Conservation (phyloP, 2,329 filamentous ascomycete genomes). For the Lasiodiplodia sp. region DNA sequence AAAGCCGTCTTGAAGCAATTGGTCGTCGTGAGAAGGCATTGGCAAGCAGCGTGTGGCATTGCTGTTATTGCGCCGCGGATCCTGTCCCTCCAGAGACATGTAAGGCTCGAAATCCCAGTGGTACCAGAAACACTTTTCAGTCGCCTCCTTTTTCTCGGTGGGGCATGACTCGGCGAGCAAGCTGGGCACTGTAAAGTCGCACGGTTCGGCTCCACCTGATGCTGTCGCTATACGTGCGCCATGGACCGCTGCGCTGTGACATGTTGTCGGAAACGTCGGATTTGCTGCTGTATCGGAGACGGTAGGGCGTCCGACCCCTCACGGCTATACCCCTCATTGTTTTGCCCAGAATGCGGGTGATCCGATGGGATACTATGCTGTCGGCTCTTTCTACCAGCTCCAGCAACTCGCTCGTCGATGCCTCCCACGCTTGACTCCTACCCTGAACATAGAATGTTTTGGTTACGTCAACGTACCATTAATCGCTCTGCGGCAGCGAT, state of each 20-base stretch:
- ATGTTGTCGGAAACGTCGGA: neutral
- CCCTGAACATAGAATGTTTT: neutral
- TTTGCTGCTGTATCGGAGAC: neutral
- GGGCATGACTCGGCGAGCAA: conserved; percentile 7
- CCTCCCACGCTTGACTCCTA: neutral
- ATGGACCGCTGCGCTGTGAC: neutral
- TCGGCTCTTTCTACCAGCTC: neutral
- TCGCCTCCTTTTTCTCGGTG: conserved; percentile 19
- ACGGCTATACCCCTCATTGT: neutral
- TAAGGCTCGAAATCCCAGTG: neutral
- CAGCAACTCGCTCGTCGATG: neutral
- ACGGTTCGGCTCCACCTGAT: neutral
- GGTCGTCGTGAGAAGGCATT: neutral
- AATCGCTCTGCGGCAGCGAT: neutral
- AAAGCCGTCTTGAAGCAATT: neutral
- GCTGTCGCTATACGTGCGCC: neutral
- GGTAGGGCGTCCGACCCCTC: neutral
- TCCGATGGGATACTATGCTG: neutral
- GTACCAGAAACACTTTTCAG: neutral
- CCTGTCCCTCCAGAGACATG: neutral
- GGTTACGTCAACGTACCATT: neutral
- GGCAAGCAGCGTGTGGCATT: neutral
- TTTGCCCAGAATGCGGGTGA: neutral
- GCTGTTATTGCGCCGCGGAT: neutral
- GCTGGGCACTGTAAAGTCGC: neutral